Evolutionary conservation across 1,139 yeast genomes (phyloP), one percentile per base, ranked within the genome.

Genomic region (Arxiozyma slooffiae): DNA sequence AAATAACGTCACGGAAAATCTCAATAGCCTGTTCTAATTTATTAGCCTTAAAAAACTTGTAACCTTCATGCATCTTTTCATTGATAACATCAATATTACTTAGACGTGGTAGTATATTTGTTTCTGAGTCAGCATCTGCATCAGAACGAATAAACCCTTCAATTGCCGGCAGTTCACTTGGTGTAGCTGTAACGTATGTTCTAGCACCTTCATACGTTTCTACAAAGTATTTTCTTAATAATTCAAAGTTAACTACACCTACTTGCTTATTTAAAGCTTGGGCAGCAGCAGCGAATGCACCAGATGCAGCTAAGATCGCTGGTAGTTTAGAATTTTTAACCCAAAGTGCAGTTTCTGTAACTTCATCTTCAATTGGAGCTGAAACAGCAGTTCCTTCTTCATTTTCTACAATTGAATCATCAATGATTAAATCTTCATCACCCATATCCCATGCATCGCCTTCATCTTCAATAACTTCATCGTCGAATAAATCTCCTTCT

Each of bases 201-300:
- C 87, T 87, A 38, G 87, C 81, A 24, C 95, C 77, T 58, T 82
- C 82, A 68, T 85, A 92, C 26, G 89, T 85, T 60, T 88, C 92
- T 66, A 85, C 61, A 72, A 92, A 94, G 55, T 96, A 77, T 40
- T 75, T 65, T 69, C 92, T 82, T 58, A 94, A 77, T 22, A 98
- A 98, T 61, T 82, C 95, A 67, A 94, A 90, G 60, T 86, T 77
- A 40, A 79, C 81, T 49, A 87, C 79, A 59, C 97, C 98, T 49
- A 85, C 76, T 70, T 94, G 98, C 62, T 94, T 85, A 70, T 85
- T 80, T 62, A 94, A 77, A 64, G 94, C 78, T 60, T 88, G 92
- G 39, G 97, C 94, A 44, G 98, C 98, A 55, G 92, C 87, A 57
- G 90, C 97, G 67, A 90, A 89, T 6, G 95, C 87, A 59, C 99